These are phyloP conservation scores for Rutstroemia sp. DNA, from an alignment of 2,329 filamentous ascomycete species.

Conservation along the genomic window DNA sequence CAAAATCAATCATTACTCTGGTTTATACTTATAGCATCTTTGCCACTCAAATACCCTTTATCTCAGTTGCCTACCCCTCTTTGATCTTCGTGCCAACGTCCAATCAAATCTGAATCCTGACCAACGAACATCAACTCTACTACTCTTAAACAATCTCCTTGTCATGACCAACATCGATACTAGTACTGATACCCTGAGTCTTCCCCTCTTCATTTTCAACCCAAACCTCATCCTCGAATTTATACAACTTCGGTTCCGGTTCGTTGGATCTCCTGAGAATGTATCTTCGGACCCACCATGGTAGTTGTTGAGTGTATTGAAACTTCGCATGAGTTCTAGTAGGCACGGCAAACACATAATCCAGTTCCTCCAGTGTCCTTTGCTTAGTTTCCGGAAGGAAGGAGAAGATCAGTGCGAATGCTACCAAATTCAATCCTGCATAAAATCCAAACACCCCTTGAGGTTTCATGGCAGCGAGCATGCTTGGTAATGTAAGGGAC, in stretches of 20 bases:
- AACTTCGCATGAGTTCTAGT: constrained; percentile 26
- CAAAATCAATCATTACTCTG: no score
- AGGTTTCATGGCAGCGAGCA: constrained; percentile 16
- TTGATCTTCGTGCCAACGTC: no score
- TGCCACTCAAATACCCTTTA: no score
- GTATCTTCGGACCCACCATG: constrained; percentile 18
- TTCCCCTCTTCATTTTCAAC: neutral
- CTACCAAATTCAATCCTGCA: constrained; percentile 47
- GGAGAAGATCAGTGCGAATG: constrained; percentile 49
- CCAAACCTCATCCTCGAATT: constrained; percentile 9
- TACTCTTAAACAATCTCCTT: neutral
- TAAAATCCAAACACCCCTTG: constrained; percentile 46
- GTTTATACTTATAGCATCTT: no score
- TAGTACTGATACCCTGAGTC: neutral
- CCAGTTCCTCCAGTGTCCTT: constrained; percentile 28
- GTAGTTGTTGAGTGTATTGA: constrained; percentile 24
- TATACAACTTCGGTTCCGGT: neutral
- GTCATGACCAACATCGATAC: neutral
- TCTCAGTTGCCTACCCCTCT: no score
- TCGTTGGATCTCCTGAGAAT: constrained; percentile 28
- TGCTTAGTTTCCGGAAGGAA: constrained; percentile 53
- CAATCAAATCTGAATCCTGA: no score
- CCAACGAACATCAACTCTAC: no score
- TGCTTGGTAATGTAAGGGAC: constrained; percentile 41
- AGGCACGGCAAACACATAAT: constrained; percentile 40